Evolutionary conservation across 2,329 filamentous ascomycete genomes (phyloP), one percentile per base, ranked within the genome.

Genomic region (Dryadomyces sulphureus): DNA sequence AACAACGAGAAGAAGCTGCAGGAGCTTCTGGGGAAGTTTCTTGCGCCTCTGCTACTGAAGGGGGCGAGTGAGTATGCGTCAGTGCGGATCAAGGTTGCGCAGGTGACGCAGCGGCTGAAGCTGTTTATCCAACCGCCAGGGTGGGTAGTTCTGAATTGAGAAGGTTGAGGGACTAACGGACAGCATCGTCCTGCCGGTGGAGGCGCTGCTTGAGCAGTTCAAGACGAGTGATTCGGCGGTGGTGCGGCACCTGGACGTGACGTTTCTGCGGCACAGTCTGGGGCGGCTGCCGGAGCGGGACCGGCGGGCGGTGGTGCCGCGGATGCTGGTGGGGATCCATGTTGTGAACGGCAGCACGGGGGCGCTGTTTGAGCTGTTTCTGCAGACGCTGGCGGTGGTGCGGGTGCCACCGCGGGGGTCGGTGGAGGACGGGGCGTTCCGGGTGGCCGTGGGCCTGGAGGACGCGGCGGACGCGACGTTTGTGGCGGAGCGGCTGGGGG

Each of bases 201-300:
- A 77, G n/a, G 77, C 80, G 16, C 70, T 98, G 17, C 63, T 96
- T 46, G 81, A 88, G 54, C 92, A 96, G 60, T 95, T 94, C 70
- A 94, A 93, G 61, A 77, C 84, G 20, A 77, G 77, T 34, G 70
- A 78, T 35, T 81, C 80, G 12, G 68, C 80, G 1, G 70, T 95
- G 34, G 77, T 98, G 52, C 81, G 86, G 52, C 85, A 94, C 59
- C 84, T 95, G 54, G 89, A 96, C 62, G 67, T 96, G 36, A 72
- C 84, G 17, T 94, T 94, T 59, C 83, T 95, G 34, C 85, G 93
- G 57, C 86, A 94, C 58, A 92, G 90, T 38, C 56, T 77, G 24
- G 61, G 66, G 38, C 67, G 72, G 3, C 59, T 75, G 20, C 61
- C 67, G 27, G 60, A 66, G 12, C 57, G 70, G 45, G 82, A 90